These are phyloP conservation scores for Sphagnum fallax DNA, from an alignment of 228 moss, liverwort and hornwort genomes.

Conservation along the genomic window DNA sequence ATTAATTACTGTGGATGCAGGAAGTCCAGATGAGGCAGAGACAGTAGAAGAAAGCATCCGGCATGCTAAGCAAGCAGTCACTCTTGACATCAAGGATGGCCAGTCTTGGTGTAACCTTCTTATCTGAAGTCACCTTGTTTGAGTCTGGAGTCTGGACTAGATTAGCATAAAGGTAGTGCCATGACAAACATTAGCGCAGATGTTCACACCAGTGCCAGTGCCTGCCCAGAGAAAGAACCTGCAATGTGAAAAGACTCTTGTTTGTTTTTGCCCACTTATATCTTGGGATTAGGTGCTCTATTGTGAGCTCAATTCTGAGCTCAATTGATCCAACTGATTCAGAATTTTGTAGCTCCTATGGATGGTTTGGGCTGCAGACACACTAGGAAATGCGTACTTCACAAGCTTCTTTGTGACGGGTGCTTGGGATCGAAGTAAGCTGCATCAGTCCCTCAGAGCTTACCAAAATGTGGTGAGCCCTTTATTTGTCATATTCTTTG, in stretches of 20 bases:
- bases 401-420: conserved; percentile 63
- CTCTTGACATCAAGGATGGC: conserved; percentile 63
- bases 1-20: conserved; percentile 9
- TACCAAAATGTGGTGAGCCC: conserved; percentile 61
- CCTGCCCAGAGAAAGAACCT: too few relatives aligned
- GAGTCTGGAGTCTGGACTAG: too few relatives aligned
- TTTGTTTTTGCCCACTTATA: too few relatives aligned
- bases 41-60: conserved; percentile 63
- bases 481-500: neutral
- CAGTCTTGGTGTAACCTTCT: conserved; percentile 53
- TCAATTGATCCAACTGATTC: too few relatives aligned
- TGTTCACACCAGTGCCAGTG: too few relatives aligned
- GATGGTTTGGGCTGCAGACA: conserved; percentile 21
- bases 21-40: conserved; percentile 45
- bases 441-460: conserved; percentile 54
- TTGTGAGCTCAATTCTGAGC: too few relatives aligned
- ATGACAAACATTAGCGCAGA: too few relatives aligned
- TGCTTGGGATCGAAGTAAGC: conserved; percentile 62
- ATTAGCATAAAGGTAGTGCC: too few relatives aligned
- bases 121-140: too few relatives aligned
- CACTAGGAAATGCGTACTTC: conserved; percentile 59
- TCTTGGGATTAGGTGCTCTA: too few relatives aligned
- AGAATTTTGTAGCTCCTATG: too few relatives aligned
- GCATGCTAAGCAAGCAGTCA: conserved; percentile 60
- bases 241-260: too few relatives aligned